Evolutionary conservation across 345 rosid genomes (phyloP).

Genomic region (Stellera chamaejasme): DNA sequence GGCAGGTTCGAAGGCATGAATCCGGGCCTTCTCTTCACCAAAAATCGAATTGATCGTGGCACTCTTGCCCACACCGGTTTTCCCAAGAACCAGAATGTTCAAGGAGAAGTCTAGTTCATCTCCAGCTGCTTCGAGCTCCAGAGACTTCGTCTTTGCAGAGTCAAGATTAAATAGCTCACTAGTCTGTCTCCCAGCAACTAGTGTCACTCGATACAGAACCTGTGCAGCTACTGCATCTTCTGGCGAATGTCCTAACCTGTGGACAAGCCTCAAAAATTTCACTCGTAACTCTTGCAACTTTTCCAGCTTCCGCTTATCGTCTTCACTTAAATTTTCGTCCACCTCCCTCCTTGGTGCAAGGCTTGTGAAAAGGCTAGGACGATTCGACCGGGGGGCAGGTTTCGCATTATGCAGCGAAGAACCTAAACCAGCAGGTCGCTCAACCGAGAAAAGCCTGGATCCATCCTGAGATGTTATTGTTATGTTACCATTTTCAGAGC

Average conservation of each 20-base stretch:
- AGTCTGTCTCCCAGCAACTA: constrained; percentile 71
- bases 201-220: constrained; percentile 71
- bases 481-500: constrained; percentile 50
- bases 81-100: constrained; percentile 83
- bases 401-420: constrained; percentile 62
- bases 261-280: constrained; percentile 83
- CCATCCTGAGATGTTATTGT: constrained; percentile 81
- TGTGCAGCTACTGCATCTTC: constrained; percentile 79
- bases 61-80: constrained; percentile 94
- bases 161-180: constrained; percentile 69
- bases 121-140: constrained; percentile 60
- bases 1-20: constrained; percentile 76
- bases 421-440: constrained; percentile 89
- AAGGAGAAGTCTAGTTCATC: constrained; percentile 59
- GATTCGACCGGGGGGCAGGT: constrained; percentile 54
- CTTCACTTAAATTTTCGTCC: constrained; percentile 66
- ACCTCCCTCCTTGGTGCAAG: constrained; percentile 38
- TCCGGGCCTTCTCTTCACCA: constrained; percentile 54
- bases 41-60: constrained; percentile 87
- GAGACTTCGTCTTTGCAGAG: constrained; percentile 63
- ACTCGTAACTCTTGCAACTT: constrained; percentile 66
- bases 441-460: constrained; percentile 82
- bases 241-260: constrained; percentile 61
- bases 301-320: constrained; percentile 73
- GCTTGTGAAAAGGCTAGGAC: constrained; percentile 43